Percentiles rank a stretch among this genome's conserved stretches.
Evolutionary conservation across 106 monocot genomes (phyloP).

Genomic region (Allium cepa): DNA sequence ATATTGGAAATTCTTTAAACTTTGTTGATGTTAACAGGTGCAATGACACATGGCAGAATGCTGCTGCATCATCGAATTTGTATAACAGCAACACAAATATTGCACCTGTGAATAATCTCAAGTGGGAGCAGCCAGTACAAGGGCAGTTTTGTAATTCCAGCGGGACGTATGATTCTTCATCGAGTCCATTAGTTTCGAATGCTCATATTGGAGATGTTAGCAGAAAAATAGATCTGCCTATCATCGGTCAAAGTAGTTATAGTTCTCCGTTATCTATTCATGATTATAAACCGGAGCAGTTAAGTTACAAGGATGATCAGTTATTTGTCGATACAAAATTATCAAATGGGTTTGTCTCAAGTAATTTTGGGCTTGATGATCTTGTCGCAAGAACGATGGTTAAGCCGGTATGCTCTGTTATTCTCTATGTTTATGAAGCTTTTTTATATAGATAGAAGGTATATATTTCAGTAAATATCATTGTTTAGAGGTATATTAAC

Average conservation of each 20-base stretch:
- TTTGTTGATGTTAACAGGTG: conserved; percentile 19
- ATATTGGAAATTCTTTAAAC: no score
- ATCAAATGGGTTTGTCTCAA: conserved; percentile 33
- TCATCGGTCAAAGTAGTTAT: conserved; percentile 16
- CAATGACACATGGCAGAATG: conserved; percentile 28
- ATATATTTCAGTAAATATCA: no score
- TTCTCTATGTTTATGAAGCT: neutral
- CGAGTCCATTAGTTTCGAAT: neutral
- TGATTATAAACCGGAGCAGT: conserved; percentile 6
- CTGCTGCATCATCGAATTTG: conserved; percentile 9
- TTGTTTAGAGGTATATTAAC: no score
- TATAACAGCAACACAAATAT: conserved; percentile 19
- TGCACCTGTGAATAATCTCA: neutral
- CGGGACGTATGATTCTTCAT: conserved; percentile 18
- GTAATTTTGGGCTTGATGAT: conserved; percentile 53
- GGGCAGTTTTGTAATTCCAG: conserved; percentile 14
- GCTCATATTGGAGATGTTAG: no score
- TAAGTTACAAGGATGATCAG: conserved; percentile 12
- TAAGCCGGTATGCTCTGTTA: conserved; percentile 36
- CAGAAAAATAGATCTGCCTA: neutral
- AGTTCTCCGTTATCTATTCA: conserved; percentile 7
- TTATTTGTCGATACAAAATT: conserved; percentile 18
- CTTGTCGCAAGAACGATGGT: conserved; percentile 41
- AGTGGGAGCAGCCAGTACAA: conserved; percentile 3
- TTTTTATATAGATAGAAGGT: neutral